Percentiles rank a stretch among this genome's conserved stretches.
phyloP scores from a whole-genome alignment of 192 early-diverging fungal species.

The Fimicolochytrium jonesii region DNA sequence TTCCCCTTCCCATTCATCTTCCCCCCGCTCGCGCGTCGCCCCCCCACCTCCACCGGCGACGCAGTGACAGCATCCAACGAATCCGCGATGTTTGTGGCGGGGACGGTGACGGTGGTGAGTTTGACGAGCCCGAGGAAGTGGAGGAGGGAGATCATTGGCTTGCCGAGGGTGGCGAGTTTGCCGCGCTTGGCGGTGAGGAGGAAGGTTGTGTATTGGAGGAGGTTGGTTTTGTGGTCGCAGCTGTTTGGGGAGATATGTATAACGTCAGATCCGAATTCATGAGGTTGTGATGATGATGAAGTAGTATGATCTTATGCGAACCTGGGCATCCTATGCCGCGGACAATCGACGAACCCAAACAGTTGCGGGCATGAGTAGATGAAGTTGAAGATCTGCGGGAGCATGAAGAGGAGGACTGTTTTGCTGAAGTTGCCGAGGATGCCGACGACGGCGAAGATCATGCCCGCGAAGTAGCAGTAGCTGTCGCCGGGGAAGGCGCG shows the following conservation, averaged over 20 bases:
- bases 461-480: slow-evolving; percentile 96
- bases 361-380: slow-evolving; percentile 91
- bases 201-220: slow-evolving; percentile 37
- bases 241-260: too few relatives aligned
- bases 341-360: slow-evolving; percentile 90
- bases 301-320: too few relatives aligned
- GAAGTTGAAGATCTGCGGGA: slow-evolving; percentile 98
- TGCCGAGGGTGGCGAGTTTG: slow-evolving; percentile 47
- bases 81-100: too few relatives aligned
- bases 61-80: too few relatives aligned
- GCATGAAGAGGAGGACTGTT: slow-evolving; percentile 87
- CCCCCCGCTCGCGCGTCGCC: too few relatives aligned
- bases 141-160: slow-evolving; percentile 50
- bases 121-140: slow-evolving; percentile 46
- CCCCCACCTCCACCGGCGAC: too few relatives aligned
- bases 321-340: slow-evolving; percentile 89
- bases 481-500: slow-evolving; percentile 95
- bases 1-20: too few relatives aligned
- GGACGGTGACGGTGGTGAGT: too few relatives aligned
- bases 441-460: slow-evolving; percentile 97
- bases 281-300: too few relatives aligned
- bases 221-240: slow-evolving; percentile 39
- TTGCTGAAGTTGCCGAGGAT: slow-evolving; percentile 93
- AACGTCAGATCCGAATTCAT: too few relatives aligned
- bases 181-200: too few relatives aligned